Evolutionary conservation across 176 grass and related monocot genomes (phyloP), one percentile per base, ranked within the genome.

Genomic region (Triticum turgidum): DNA sequence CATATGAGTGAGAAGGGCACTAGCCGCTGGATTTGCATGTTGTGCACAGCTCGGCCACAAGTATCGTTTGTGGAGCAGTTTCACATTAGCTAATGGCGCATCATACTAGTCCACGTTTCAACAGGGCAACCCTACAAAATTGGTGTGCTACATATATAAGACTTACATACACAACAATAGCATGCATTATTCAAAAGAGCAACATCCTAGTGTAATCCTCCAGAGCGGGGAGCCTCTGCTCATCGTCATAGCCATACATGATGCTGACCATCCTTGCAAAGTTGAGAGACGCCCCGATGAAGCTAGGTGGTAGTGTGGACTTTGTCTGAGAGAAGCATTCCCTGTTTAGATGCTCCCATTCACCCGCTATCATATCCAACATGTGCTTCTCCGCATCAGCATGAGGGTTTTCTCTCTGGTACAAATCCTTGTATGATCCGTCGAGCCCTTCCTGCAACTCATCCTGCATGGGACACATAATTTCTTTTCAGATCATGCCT

Each of bases 281-380:
- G 14, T 97, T 94, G 5, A 97, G 25, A 3, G 65, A 81, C 1
- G 61, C 49, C 4, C 18, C 49, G 0, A 20, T 35, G 24, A 91
- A 83, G 27, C 80, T 67, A 49, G 9, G 14, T 0, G 88, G 49
- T 54, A 90, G 78, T 9, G 88, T 86, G 6, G 86, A 80, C 51
- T n/a, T 89, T 4, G 18, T 33, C 13, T 7, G 21, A 1, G 21
- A 77, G 69, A 94, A 86, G 54, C 80, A 89, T 34, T 89, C 95
- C 61, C 45, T 86, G 64, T 97, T 94, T 17, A 97, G 86, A 69
- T 89, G 65, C 72, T 94, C 90, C 95, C 95, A 92, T 33, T 82
- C 86, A 49, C 72, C 68, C 3, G 39, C n/a, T 41, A 97, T 92
- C 83, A 94, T 54, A 0, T 63, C 13, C 29, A 29, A 65, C 37